Conservation (phyloP, 331 rosid species). For the Dryas integrifolia region DNA sequence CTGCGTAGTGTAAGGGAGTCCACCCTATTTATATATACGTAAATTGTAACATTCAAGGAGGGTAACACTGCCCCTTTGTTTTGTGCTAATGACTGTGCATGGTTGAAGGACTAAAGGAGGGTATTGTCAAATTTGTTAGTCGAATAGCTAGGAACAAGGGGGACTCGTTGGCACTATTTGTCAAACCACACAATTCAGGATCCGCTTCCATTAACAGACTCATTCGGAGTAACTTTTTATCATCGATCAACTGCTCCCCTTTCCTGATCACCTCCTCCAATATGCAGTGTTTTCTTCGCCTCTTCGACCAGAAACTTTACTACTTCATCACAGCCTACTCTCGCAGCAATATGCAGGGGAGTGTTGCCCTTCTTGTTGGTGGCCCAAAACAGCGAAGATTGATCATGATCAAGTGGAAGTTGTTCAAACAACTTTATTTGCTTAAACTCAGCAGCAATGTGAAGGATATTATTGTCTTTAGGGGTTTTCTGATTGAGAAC, state of each 20-base stretch:
- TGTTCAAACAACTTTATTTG: slow-evolving; percentile 7
- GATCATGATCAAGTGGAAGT: neutral
- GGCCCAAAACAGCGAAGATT: slow-evolving; percentile 3
- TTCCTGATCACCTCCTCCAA: neutral
- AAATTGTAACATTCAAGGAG: no score
- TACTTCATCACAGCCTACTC: slow-evolving; percentile 14
- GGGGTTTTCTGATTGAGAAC: slow-evolving; percentile 9
- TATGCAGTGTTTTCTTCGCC: neutral
- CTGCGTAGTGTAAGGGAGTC: slow-evolving; percentile 31
- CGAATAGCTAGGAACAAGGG: no score
- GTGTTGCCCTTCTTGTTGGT: slow-evolving; percentile 15
- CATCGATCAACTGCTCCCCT: no score
- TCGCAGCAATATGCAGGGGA: slow-evolving; percentile 17
- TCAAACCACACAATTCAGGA: no score
- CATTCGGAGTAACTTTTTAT: no score
- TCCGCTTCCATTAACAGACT: no score
- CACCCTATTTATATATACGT: no score
- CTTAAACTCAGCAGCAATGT: slow-evolving; percentile 25
- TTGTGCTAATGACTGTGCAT: no score
- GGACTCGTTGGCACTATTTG: no score
- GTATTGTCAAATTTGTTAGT: no score
- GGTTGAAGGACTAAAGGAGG: no score
- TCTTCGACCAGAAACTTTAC: neutral
- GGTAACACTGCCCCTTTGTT: no score
- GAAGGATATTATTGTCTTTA: slow-evolving; percentile 21